Evolutionary conservation across 2,329 filamentous ascomycete species (phyloP), one percentile per base, ranked within the genome.

Genomic region (Neophaeococcomyces mojaviensis): DNA sequence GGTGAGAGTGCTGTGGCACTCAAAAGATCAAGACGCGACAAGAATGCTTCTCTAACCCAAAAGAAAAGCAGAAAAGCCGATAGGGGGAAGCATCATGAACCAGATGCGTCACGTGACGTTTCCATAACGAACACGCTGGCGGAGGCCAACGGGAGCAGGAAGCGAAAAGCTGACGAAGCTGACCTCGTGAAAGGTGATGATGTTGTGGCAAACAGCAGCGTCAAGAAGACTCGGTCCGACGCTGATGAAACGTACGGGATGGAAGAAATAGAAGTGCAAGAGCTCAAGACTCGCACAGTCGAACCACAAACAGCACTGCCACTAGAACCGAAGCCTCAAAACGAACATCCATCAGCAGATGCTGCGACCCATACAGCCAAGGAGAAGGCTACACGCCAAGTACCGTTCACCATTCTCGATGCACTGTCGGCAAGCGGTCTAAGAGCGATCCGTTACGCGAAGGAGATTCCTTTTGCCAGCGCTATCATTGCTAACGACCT

Each of bases 391-490:
- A 37, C 48, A 28, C 33, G 33, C 47, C 62, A 60, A 48, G 66
- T 70, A 9, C 63, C 68, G 8, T 90, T 95, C 59, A 83, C 81
- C n/a, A 90, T 98, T 32, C 78, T 98, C 7, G 92, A 98, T 65
- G 92, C 92, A 0, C 76, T 98, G 4, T 98, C 92, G 8, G 92
- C 92, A 1, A 95, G 89, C 2, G 92, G 92, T 19, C 76, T 98
- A 4, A 82, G 92, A 51, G 92, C 92, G 4, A 68, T 98, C 34
- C 84, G 92, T 49, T 98, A 97, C 64, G 86, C 87, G 1, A 83
- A 88, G 56, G 92, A 98, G 61, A 79, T 98, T 20, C 88, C 92
- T 0, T 88, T 89, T 55, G 76, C 81, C 12, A 92, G 87, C 2
- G 79, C 79, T 0, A 75, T 95, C 33, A 90, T 87, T 4, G 88